Percentiles rank a stretch among this genome's conserved stretches.
phyloP scores from a whole-genome alignment of 208 protist species.

The Strigomonas oncopelti region DNA sequence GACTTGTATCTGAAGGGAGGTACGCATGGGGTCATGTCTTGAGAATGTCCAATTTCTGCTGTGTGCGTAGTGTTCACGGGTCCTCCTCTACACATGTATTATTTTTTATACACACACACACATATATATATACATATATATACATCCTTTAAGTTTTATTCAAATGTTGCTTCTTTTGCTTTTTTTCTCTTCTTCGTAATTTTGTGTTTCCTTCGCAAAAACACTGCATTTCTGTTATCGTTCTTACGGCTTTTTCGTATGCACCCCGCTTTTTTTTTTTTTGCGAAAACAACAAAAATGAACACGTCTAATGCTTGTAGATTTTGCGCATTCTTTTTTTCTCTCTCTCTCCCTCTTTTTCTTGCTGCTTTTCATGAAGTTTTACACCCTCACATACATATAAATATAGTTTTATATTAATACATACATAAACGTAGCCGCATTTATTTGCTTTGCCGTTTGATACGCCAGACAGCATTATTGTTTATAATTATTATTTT shows the following conservation, averaged over 20 bases:
- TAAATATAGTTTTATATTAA: neutral
- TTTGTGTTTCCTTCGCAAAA: too few species aligned
- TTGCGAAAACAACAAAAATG: too few species aligned
- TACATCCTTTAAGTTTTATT: neutral
- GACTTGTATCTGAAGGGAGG: constrained; percentile 71
- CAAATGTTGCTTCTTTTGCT: neutral
- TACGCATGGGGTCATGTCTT: constrained; percentile 36
- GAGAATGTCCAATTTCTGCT: constrained; percentile 12
- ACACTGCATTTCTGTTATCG: too few species aligned
- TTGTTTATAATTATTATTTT: constrained; percentile 3
- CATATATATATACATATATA: too few species aligned
- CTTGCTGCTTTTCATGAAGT: neutral
- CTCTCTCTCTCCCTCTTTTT: neutral
- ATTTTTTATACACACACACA: too few species aligned
- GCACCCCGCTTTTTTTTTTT: too few species aligned
- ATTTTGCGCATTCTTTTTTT: too few species aligned
- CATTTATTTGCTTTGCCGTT: neutral
- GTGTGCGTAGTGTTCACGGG: neutral
- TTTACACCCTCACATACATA: neutral
- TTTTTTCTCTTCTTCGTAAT: constrained; percentile 10
- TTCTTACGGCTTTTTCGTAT: too few species aligned
- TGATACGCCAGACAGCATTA: neutral
- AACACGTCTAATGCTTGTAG: too few species aligned
- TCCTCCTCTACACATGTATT: too few species aligned
- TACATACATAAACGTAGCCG: neutral